Percentiles rank a stretch among this genome's conserved stretches.
phyloP scores from a whole-genome alignment of 2,329 filamentous ascomycete genomes.

The Fonsecaea pugnacius region DNA sequence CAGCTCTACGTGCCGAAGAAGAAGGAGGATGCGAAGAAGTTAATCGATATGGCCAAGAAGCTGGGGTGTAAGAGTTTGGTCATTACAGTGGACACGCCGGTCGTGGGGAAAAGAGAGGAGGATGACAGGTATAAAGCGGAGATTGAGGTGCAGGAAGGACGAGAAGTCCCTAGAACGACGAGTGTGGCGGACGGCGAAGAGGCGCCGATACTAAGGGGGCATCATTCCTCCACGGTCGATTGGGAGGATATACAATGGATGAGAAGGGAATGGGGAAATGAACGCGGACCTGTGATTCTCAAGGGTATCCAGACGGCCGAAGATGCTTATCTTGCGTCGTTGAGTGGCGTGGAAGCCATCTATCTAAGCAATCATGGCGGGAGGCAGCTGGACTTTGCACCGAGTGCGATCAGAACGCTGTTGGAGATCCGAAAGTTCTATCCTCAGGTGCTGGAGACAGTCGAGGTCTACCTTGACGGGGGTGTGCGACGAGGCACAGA shows the following conservation, averaged over 20 bases:
- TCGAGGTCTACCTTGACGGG: slow-evolving; percentile 60
- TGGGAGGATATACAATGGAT: slow-evolving; percentile 61
- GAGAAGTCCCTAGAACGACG: slow-evolving; percentile 40
- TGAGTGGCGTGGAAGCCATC: slow-evolving; percentile 58
- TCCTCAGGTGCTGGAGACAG: slow-evolving; percentile 53
- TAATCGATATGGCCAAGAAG: slow-evolving; percentile 46
- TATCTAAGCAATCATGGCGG: slow-evolving; percentile 64
- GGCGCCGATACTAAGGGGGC: slow-evolving; percentile 57
- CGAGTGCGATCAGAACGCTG: slow-evolving; percentile 38
- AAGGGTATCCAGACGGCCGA: slow-evolving; percentile 63
- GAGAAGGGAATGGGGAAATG: slow-evolving; percentile 44
- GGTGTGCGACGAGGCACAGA: slow-evolving; percentile 60
- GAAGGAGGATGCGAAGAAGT: slow-evolving; percentile 51
- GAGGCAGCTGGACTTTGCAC: slow-evolving; percentile 58
- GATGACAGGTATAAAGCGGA: slow-evolving; percentile 59
- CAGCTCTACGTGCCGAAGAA: slow-evolving; percentile 61
- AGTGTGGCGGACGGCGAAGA: slow-evolving; percentile 51
- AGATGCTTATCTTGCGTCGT: slow-evolving; percentile 56
- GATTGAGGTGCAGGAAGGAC: slow-evolving; percentile 35
- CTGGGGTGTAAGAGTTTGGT: slow-evolving; percentile 32
- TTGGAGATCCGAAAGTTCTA: slow-evolving; percentile 51
- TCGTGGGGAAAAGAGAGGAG: slow-evolving; percentile 60
- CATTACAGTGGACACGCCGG: slow-evolving; percentile 37
- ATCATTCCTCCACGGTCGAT: slow-evolving; percentile 58
- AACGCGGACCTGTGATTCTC: slow-evolving; percentile 57